phyloP scores from a whole-genome alignment of 2,329 filamentous ascomycete genomes.

The Emmonsiellopsis sp. region DNA sequence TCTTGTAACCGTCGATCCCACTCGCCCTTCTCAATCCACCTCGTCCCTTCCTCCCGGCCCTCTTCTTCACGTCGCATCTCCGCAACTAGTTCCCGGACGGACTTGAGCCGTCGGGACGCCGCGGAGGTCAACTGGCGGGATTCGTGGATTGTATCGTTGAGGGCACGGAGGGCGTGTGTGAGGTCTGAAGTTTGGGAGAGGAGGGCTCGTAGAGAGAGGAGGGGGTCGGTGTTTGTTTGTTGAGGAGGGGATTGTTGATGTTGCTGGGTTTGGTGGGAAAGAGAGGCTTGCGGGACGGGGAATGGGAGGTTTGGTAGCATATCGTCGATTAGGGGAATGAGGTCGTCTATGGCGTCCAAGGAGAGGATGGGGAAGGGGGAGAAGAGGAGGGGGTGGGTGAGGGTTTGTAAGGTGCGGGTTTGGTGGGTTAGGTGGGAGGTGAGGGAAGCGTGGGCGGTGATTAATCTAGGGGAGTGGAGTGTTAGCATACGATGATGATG shows the following conservation, averaged over 20 bases:
- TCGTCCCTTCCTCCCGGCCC: slow-evolving; percentile 67
- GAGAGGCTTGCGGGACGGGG: slow-evolving; percentile 24
- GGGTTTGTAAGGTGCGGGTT: slow-evolving; percentile 49
- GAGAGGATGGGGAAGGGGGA: slow-evolving; percentile 46
- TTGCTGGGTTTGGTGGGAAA: slow-evolving; percentile 10
- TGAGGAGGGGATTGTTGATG: slow-evolving; percentile 7
- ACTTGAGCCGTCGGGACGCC: slow-evolving; percentile 68
- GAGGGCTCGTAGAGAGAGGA: slow-evolving; percentile 58
- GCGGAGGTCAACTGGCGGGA: slow-evolving; percentile 77
- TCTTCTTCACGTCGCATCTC: slow-evolving; percentile 81
- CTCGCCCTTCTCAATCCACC: slow-evolving; percentile 70
- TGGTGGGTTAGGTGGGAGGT: slow-evolving; percentile 52
- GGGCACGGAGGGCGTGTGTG: slow-evolving; percentile 69
- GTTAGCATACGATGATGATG: slow-evolving; percentile 1
- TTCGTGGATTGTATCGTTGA: slow-evolving; percentile 91
- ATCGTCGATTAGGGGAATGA: slow-evolving; percentile 47
- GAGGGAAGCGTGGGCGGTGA: slow-evolving; percentile 49
- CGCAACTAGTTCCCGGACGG: slow-evolving; percentile 72
- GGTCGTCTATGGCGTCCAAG: slow-evolving; percentile 45
- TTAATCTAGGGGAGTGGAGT: slow-evolving; percentile 33
- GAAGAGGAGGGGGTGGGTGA: slow-evolving; percentile 49
- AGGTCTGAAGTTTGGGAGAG: slow-evolving; percentile 63
- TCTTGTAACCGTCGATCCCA: slow-evolving; percentile 70
- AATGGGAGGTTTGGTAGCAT: slow-evolving; percentile 46
- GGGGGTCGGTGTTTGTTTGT: slow-evolving; percentile 32